Evolutionary conservation across 129 eudicot genomes (phyloP), one percentile per base, ranked within the genome.

Genomic region (Flaveria ramosissima): DNA sequence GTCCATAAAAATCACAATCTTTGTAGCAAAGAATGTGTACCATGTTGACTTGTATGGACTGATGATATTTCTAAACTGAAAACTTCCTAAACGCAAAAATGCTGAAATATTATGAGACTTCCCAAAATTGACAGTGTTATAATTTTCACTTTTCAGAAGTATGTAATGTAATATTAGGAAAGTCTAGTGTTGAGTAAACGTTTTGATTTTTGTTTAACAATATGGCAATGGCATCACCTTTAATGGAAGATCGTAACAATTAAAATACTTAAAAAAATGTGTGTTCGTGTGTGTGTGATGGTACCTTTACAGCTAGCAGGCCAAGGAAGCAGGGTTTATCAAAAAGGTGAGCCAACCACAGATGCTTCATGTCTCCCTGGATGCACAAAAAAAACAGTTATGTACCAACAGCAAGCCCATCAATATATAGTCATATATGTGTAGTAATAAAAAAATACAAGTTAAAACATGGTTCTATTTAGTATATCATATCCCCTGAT

Each of bases 321-420:
- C 98, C 92, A 80, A 93, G 83, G 79, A 93, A 93, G 87, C 98
- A 93, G 67, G 95, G 98, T 71, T 93, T 90, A 88, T 86, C 96
- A 30, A 93, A 93, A 81, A 88, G 96, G 76, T 93, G 96, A 82
- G 98, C 98, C 88, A 93, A 78, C 82, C 85, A 55, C 63, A 93
- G 72, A 81, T 90, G 98, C 73, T 83, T 90, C 68, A 52, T 70
- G 68, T 93, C 88, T 75, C 89, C 88, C 98, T 93, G 61, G 64
- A 60, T 60, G 41, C 76, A 70, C 11, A 56, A 19, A 69, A 6
- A 32, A 19, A 43, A 17, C 23, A 2, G 61, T 55, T 57, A 56
- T 9, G 14, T 56, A 16, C 60, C 42, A 10, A 41, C 68, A 21
- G 19, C 14, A 72, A 70, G 17, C 16, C 69, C 19, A 9, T 43